phyloP scores from a whole-genome alignment of 2,329 filamentous ascomycete genomes.

The Cladosporium sp. region DNA sequence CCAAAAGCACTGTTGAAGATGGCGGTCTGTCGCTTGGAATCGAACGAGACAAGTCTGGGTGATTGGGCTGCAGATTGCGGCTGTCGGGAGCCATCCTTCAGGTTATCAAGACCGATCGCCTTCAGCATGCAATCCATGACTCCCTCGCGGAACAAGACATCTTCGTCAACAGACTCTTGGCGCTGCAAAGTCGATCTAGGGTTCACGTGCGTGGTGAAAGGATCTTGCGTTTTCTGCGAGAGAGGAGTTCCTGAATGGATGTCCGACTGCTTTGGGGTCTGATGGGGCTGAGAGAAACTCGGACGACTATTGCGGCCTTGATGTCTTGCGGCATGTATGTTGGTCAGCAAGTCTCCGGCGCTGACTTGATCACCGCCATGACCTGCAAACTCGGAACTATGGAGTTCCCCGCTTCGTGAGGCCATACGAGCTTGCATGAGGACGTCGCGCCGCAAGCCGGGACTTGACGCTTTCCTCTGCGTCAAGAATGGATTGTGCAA shows the following conservation, averaged over 20 bases:
- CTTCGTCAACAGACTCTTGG: conserved; percentile 81
- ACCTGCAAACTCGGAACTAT: conserved; percentile 15
- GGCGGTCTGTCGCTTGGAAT: conserved; percentile 74
- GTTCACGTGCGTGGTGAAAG: conserved; percentile 32
- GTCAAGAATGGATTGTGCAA: conserved; percentile 74
- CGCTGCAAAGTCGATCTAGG: conserved; percentile 53
- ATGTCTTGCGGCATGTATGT: conserved; percentile 65
- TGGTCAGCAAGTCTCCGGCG: conserved; percentile 69
- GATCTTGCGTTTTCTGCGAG: conserved; percentile 42
- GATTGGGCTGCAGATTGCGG: conserved; percentile 78
- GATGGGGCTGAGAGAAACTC: conserved; percentile 48
- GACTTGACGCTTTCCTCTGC: conserved; percentile 65
- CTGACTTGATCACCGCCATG: conserved; percentile 33
- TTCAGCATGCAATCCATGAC: conserved; percentile 96
- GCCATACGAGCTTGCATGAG: conserved; percentile 62
- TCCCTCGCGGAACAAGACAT: conserved; percentile 80
- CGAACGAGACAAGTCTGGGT: conserved; percentile 77
- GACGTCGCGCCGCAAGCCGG: conserved; percentile 73
- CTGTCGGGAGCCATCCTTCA: conserved; percentile 61
- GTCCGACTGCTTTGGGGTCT: conserved; percentile 32
- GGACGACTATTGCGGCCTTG: conserved; percentile 46
- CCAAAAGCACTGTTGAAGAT: conserved; percentile 75
- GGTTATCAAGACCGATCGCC: conserved; percentile 75
- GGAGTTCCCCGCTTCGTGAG: conserved; percentile 20
- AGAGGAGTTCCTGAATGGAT: conserved; percentile 32